Base-by-base conservation (phyloP, 2,329 filamentous ascomycete species). In the Ophiostoma sp. region DNA sequence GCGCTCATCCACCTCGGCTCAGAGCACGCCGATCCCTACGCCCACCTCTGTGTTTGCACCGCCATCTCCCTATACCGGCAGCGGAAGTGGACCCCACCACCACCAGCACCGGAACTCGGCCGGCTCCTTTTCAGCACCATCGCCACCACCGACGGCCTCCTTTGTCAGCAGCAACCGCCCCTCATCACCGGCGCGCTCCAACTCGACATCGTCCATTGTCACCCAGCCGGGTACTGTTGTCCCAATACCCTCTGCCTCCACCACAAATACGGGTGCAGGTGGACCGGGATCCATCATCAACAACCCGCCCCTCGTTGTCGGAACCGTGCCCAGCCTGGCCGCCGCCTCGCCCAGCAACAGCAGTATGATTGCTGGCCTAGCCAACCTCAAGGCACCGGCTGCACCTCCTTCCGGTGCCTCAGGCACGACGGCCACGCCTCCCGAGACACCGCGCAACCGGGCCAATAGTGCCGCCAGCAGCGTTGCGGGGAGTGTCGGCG, bases 161-260 rank as follows among this genome's bases (percentile, higher is more conserved):
- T 87, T 90, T 64, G 85, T 88, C 72, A 86, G 87, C 19, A 86
- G 87, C 19, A 87, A 88, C 61, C 89, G 92, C 31, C 93, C 94
- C 3, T 88, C 91, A 1, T 96, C 93, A 25, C 94, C 94, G 12
- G 88, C 94, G 1, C 87, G 94, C 75, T 95, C 93, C n/a, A 97
- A 94, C 79, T 97, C 94, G 5, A 88, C 92, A 0, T 95, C 93
- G 0, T 97, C 93, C 12, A 86, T 95, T 64, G 88, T 91, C 4
- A 95, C 93, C 0, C 90, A 91, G 75, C 36, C 61, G 5, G 80
- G 85, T 1, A 87, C 87, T 0, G 78, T 81, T 22, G 63, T 36
- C 22, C 50, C 48, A 2, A 8, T 52, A 6, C 81, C 82, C 22
- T 84, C 68, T 9, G 52, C 39, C 12, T 63, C 33, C 8, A 12